Base-by-base conservation (phyloP, 2,329 filamentous ascomycete genomes). In the Trichoderma sp. region DNA sequence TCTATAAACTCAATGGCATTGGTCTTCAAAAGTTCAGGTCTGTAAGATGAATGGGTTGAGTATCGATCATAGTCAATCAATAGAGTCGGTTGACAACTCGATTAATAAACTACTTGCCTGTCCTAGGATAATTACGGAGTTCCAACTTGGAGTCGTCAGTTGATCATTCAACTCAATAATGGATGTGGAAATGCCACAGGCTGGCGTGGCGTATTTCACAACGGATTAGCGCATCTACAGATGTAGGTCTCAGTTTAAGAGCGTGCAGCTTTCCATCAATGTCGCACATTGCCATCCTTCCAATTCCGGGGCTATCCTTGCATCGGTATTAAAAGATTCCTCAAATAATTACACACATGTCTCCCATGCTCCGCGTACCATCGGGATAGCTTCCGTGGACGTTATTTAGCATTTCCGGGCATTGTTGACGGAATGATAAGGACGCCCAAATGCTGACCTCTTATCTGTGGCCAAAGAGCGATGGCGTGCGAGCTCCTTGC, bases 401-500 rank as follows among this genome's bases (percentile, higher is more conserved):
- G 28, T n/a, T 47, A 17, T 34, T 32, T 59, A 28, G 34, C 57
- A 28, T 50, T 50, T 57, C 23, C n/a, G 28, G 43, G 47, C 62
- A 65, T 64, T 13, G 39, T 57, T 53, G 57, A 34, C 66, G 17
- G 55, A 50, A 61, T 17, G 26, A 47, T 61, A 61, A 66, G n/a
- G 17, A 59, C 12, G n/a, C 30, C 39, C 28, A 39, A 30, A 30
- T 59, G 55, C 62, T 59, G 55, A 50, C 63, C 55, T 53, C 34
- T 43, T 57, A 59, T 68, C 63, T 63, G 17, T 34, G 43, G 55
- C 57, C 32, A 63, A 23, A 34, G 23, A 32, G 8, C 59, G 71
- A 72, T 72, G 71, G 30, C 71, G 71, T 72, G 71, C 71, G 71
- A 72, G 58, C 59, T 59, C 47, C 50, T 64, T 12, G 23, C 34